Evolutionary conservation across 768 basidiomycete species (phyloP), one percentile per base, ranked within the genome.

Genomic region (Exidia glandulosa): DNA sequence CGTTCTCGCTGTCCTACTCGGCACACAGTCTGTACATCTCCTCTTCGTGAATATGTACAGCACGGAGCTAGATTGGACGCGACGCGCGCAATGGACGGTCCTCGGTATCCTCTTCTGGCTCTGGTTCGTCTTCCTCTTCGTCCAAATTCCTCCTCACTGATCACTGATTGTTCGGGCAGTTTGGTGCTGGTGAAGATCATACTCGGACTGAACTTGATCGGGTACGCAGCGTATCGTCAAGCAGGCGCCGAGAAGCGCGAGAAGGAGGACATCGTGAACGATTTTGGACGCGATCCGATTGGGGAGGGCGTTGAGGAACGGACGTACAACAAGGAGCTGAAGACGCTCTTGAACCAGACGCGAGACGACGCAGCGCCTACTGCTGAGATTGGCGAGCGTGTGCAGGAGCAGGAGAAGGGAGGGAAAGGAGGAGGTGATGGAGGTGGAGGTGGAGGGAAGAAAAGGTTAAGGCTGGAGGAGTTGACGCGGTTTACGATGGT

Each of bases 401-500:
- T 56, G 33, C 33, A 60, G 30, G 58, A 61, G 31, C 63, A 61
- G 36, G 64, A 60, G 52, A 62, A 57, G 27, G 37, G 37, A 48
- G 62, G 47, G 52, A 60, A 61, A 31, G 31, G 63, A 59, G 32
- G 62, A 64, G 59, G 32, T 31, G 56, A 70, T 69, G 63, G 70
- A 69, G 64, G 66, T 66, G 41, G 36, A 27, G 66, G 66, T 14
- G 70, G 67, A 23, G 69, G 75, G 45, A 83, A 81, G 70, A 82
- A 77, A 67, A 85, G 81, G 60, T 79, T 90, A 60, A 82, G 83
- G 61, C 72, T 97, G 56, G 93, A 96, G 69, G 91, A 95, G 67
- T 79, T 97, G 56, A 95, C 91, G 33, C 73, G 94, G 59, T 97
- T 89, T 76, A 95, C 93, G 23, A 97, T 97, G 94, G 88, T 95